Evolutionary conservation across 176 grass and related monocot genomes (phyloP), one percentile per base, ranked within the genome.

Genomic region (Neostapfia colusana): DNA sequence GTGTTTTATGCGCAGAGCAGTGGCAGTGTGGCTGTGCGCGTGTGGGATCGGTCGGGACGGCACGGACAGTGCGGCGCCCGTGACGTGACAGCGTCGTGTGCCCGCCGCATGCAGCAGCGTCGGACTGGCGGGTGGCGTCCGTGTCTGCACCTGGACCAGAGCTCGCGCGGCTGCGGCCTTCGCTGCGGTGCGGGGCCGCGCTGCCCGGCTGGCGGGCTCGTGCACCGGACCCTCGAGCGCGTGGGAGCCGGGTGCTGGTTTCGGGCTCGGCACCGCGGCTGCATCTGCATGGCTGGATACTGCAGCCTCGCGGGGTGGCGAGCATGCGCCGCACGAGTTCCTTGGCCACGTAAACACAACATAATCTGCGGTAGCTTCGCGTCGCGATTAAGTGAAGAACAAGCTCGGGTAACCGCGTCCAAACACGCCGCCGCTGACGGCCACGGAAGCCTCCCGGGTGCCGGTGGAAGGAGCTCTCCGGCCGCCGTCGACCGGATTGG

Each of bases 41-140:
- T 43, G 42, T 43, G 42, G 21, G n/a, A n/a, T 87, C 86, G 42
- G 42, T 43, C 42, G 10, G 14, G 45, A 48, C 45, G 45, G 14
- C 45, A 48, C 45, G 45, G 45, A 14, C 45, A 12, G 45, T 4
- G 13, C 0, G 3, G 77, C 78, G 49, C 48, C 72, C 84, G 78
- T 81, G 84, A 86, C 68, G 87, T 6, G 92, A 91, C 0, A 89
- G 88, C 27, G 92, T 88, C 85, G 84, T 69, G 39, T 76, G 88
- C 39, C 39, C 39, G 6, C 77, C 43, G 8, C 58, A 38, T 1
- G 31, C 46, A 3, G 79, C 44, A 3, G 8, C 39, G 7, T 8
- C 31, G 31, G 39, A 6, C 39, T 7, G 39, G 39, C 5, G 39
- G 8, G 31, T 31, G 31, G 31, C 31, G 39, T 40, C 39, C 5